phyloP scores from a whole-genome alignment of 2,329 filamentous ascomycete genomes.

The Penicillium sp. region DNA sequence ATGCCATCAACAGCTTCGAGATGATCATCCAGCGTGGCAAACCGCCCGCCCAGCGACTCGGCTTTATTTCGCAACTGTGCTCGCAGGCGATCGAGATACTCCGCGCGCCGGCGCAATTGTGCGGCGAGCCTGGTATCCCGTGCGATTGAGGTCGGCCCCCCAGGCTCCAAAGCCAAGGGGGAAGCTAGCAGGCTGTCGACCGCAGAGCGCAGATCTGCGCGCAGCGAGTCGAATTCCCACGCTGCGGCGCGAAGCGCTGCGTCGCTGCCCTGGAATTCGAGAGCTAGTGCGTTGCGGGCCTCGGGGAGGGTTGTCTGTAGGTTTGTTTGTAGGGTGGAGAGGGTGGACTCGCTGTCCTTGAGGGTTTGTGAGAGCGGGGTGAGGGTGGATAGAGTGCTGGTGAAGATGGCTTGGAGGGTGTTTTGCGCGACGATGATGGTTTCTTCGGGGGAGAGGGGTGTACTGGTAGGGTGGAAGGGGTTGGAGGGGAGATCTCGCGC shows the following conservation, averaged over 20 bases:
- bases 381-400: conserved; percentile 31
- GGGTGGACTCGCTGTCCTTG: conserved; percentile 34
- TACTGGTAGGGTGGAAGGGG: conserved; percentile 4
- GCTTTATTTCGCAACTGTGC: conserved; percentile 36
- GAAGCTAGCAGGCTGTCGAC: conserved; percentile 36
- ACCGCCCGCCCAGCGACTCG: conserved; percentile 31
- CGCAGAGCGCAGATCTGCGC: conserved; percentile 38
- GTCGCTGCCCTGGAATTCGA: conserved; percentile 40
- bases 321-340: conserved; percentile 29
- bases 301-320: conserved; percentile 32
- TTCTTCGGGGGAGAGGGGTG: conserved; percentile 18
- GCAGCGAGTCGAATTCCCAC: conserved; percentile 38
- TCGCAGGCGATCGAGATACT: conserved; percentile 37
- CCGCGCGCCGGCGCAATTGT: conserved; percentile 33
- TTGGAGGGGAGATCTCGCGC: conserved; percentile 11
- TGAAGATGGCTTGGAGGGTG: conserved; percentile 33
- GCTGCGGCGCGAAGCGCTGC: conserved; percentile 34
- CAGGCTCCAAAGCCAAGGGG: conserved; percentile 13
- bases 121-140: conserved; percentile 32
- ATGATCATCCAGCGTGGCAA: conserved; percentile 37
- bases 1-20: conserved; percentile 38
- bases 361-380: conserved; percentile 27
- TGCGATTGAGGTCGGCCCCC: conserved; percentile 17
- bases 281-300: conserved; percentile 37
- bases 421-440: conserved; percentile 24